phyloP scores from a whole-genome alignment of 108 stramenopile genomes.

The Cylindrotheca fusiformis region DNA sequence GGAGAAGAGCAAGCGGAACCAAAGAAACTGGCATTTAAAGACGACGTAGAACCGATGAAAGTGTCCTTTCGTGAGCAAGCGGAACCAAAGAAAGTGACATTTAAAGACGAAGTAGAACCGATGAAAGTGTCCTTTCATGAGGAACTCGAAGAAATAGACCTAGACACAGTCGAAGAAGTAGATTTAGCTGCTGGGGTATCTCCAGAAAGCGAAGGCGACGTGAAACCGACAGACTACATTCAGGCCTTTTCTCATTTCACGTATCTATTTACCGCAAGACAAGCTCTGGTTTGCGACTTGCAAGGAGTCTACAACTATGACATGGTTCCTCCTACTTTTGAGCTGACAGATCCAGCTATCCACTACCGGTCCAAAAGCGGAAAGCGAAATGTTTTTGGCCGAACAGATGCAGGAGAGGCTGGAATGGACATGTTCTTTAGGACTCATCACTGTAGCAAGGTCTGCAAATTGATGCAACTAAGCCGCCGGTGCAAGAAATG shows the following conservation, averaged over 20 bases:
- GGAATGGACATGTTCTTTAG: conserved; percentile 49
- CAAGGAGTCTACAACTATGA: conserved; percentile 54
- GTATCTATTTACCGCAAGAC: conserved; percentile 36
- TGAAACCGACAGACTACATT: conserved; percentile 48
- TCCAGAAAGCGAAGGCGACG: neutral
- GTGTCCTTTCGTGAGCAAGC: no score
- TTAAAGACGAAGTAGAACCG: no score
- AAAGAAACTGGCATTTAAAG: no score
- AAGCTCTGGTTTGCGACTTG: conserved; percentile 47
- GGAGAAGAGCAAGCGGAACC: no score
- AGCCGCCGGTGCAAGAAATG: conserved; percentile 43
- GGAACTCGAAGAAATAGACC: no score
- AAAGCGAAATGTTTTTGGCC: conserved; percentile 29
- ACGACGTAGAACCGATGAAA: no score
- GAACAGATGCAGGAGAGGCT: conserved; percentile 45
- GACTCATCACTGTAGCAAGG: conserved; percentile 47
- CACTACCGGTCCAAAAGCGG: conserved; percentile 29
- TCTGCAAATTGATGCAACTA: conserved; percentile 52
- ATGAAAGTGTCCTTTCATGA: no score
- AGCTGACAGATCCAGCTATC: conserved; percentile 60
- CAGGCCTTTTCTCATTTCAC: conserved; percentile 47
- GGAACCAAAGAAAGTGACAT: no score
- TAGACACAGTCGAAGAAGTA: neutral
- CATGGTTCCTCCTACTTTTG: conserved; percentile 41
- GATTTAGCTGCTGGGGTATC: neutral